Conservation (phyloP, 2,329 filamentous ascomycete genomes). For the Penicillium sp. region DNA sequence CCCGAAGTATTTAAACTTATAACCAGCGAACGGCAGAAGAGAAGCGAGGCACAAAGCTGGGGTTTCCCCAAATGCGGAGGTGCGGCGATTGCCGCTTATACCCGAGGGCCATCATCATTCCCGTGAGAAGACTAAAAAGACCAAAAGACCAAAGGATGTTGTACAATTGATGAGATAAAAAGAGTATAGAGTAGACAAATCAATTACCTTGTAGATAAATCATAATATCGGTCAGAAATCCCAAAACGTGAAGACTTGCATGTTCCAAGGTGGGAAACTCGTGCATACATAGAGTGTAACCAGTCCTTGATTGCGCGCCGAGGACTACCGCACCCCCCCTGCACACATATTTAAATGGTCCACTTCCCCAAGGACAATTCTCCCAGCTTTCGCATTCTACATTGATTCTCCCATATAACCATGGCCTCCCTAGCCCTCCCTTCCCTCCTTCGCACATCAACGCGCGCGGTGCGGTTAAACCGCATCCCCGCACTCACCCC, state of each 20-base stretch:
- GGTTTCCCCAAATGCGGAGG: conserved; percentile 32
- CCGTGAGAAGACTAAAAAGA: neutral
- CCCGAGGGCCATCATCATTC: conserved; percentile 33
- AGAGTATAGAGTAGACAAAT: neutral
- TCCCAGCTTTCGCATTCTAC: neutral
- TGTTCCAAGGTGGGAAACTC: neutral
- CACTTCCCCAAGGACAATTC: neutral
- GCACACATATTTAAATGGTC: conserved; percentile 4
- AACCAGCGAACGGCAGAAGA: neutral
- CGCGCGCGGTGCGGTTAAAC: conserved; percentile 31
- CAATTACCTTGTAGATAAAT: neutral
- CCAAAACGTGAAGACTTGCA: neutral
- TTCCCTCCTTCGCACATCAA: conserved; percentile 36
- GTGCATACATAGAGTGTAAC: neutral
- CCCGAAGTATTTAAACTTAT: neutral
- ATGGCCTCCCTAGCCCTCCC: conserved; percentile 38
- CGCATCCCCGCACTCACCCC: conserved; percentile 34
- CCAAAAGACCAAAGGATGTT: neutral
- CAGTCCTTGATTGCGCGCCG: conserved; percentile 16
- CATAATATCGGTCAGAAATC: neutral
- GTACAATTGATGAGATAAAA: neutral
- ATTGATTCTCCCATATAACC: neutral
- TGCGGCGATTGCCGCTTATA: conserved; percentile 50
- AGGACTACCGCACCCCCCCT: conserved; percentile 20
- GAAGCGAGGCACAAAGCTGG: conserved; percentile 16